A percentile compares a stretch with the other conserved stretches of the same genome.
These are phyloP conservation scores for Piromyces finnis DNA, from an alignment of 192 early-diverging fungal genomes.

Conservation along the genomic window DNA sequence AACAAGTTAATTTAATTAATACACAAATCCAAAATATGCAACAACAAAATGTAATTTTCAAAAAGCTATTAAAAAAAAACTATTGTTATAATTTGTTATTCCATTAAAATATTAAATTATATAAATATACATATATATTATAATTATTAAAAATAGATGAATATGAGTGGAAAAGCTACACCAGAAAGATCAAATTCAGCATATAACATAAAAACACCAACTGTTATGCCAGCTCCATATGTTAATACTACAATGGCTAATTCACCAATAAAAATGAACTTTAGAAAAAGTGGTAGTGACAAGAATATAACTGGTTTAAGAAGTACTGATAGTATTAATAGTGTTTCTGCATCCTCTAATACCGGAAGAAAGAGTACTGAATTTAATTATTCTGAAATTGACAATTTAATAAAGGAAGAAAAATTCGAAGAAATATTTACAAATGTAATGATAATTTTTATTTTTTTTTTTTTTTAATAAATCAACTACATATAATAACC, in stretches of 20 bases:
- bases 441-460: not conserved
- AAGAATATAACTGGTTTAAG: not conserved
- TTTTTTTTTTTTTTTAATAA: too few species aligned
- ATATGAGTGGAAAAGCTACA: not conserved
- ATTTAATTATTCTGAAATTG: not conserved
- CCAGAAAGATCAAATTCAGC: not conserved
- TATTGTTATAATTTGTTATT: too few species aligned
- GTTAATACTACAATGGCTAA: not conserved
- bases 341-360: not conserved
- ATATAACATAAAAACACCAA: not conserved
- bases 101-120: too few species aligned
- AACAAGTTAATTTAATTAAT: not conserved
- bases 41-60: not conserved
- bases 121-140: too few species aligned
- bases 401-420: not conserved
- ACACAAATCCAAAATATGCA: not conserved
- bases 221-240: not conserved
- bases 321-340: not conserved
- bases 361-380: not conserved
- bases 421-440: not conserved
- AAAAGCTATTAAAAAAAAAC: too few species aligned
- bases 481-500: too few species aligned
- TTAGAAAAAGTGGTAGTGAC: not conserved
- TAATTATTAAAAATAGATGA: not conserved
- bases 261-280: not conserved